A percentile compares a stretch with the other conserved stretches of the same genome.
These are phyloP conservation scores for Ettlia oleoabundans DNA, from an alignment of 139 green algal genomes.

Conservation along the genomic window DNA sequence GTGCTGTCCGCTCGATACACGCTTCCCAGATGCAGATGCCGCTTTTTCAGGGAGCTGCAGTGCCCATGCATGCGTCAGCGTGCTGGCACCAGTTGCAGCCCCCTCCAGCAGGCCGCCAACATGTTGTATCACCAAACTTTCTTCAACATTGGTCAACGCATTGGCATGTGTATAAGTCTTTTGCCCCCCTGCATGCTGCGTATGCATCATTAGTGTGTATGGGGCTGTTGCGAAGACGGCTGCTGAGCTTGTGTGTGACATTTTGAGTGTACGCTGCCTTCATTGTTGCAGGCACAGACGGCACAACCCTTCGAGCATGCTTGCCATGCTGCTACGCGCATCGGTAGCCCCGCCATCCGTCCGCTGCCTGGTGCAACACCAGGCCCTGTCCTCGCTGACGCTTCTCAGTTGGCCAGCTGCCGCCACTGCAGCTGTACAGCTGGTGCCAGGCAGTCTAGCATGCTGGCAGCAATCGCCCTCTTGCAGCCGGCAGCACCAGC, in stretches of 20 bases:
- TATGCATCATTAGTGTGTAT: too few relatives aligned
- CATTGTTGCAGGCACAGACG: background rate
- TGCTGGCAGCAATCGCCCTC: background rate
- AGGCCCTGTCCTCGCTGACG: background rate
- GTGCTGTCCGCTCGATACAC: background rate
- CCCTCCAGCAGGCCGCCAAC: constrained; percentile 11
- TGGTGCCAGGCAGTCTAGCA: too few relatives aligned
- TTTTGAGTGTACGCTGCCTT: too few relatives aligned
- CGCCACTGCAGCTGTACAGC: background rate
- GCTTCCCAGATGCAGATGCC: background rate
- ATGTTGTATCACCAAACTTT: background rate
- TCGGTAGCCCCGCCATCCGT: background rate
- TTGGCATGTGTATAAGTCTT: too few relatives aligned
- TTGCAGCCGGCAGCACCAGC: too few relatives aligned
- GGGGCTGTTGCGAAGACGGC: too few relatives aligned
- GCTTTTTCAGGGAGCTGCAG: constrained; percentile 6
- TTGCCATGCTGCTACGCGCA: background rate
- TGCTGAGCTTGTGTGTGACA: too few relatives aligned
- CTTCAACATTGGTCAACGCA: too few relatives aligned
- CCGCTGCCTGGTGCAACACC: background rate
- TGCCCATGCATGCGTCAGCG: background rate
- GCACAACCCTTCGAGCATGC: background rate
- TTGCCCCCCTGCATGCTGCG: too few relatives aligned
- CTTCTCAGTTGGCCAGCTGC: background rate
- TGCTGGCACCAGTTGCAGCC: background rate